phyloP scores from a whole-genome alignment of 768 basidiomycete species.

The Lactarius sanguifluus region DNA sequence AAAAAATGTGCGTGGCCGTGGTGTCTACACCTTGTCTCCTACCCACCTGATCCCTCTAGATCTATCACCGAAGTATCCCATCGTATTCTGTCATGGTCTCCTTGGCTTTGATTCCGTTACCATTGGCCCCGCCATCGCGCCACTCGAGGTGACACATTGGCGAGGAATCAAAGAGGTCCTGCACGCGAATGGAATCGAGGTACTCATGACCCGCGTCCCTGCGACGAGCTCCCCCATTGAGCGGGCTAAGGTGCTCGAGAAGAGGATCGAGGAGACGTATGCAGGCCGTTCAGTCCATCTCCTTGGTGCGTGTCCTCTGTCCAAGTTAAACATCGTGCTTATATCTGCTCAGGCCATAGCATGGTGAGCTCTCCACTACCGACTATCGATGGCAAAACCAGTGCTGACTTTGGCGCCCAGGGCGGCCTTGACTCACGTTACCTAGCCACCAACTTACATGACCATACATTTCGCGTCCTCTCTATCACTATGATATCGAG shows the following conservation, averaged over 20 bases:
- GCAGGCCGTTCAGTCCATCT: constrained; percentile 86
- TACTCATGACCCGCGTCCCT: constrained; percentile 91
- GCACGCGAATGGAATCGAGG: constrained; percentile 83
- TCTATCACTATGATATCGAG: constrained; percentile 94
- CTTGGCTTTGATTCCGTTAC: constrained; percentile 87
- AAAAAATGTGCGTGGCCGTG: constrained; percentile 57
- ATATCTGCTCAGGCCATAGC: constrained; percentile 58
- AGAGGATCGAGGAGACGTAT: constrained; percentile 75
- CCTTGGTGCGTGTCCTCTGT: constrained; percentile 50
- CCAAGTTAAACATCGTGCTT: constrained; percentile 1
- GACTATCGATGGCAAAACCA: background rate
- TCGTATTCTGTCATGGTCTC: constrained; percentile 95
- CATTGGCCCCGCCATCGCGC: constrained; percentile 72
- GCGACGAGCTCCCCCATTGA: constrained; percentile 88
- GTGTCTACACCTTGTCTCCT: background rate
- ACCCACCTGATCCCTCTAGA: constrained; percentile 45
- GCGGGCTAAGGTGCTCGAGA: constrained; percentile 86
- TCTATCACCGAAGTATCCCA: constrained; percentile 73
- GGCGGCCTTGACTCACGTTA: constrained; percentile 93
- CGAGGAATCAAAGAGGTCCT: constrained; percentile 93
- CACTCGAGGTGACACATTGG: constrained; percentile 92
- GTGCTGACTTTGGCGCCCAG: constrained; percentile 39
- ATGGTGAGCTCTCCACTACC: constrained; percentile 50
- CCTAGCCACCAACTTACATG: constrained; percentile 79
- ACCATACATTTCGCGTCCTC: constrained; percentile 75